phyloP scores from a whole-genome alignment of 1,139 yeast species.

The Arxiozyma bovina region DNA sequence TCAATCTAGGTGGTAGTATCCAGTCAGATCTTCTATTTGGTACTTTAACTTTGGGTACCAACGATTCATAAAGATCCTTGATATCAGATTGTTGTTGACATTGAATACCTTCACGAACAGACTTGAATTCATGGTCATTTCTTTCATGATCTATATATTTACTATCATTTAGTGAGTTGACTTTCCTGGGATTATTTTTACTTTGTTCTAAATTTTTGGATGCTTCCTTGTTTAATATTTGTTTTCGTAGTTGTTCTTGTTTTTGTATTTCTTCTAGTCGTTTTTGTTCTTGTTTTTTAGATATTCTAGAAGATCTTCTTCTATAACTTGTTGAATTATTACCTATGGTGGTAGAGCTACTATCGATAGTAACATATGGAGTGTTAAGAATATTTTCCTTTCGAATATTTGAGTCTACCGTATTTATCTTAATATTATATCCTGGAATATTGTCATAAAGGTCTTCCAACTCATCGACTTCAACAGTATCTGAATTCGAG shows the following conservation, averaged over 20 bases:
- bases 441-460: not conserved
- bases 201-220: not conserved
- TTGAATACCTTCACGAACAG: not conserved
- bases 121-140: not conserved
- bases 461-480: not conserved
- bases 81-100: conserved; percentile 9
- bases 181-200: not conserved
- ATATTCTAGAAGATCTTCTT: conserved; percentile 27
- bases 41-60: conserved; percentile 23
- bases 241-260: conserved; percentile 9
- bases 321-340: not conserved
- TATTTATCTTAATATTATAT: conserved; percentile 2
- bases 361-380: not conserved
- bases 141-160: not conserved
- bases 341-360: not conserved
- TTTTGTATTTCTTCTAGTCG: conserved; percentile 3
- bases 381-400: not conserved
- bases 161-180: not conserved
- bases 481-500: not conserved
- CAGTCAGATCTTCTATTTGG: conserved; percentile 32
- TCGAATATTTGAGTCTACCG: not conserved
- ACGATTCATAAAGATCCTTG: conserved; percentile 23
- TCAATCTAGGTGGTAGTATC: conserved; percentile 26
- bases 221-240: conserved; percentile 2
- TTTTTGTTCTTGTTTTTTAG: conserved; percentile 8